Evolutionary conservation across 257 asterid species (phyloP), one percentile per base, ranked within the genome.

Genomic region (Gynochthodes officinalis): DNA sequence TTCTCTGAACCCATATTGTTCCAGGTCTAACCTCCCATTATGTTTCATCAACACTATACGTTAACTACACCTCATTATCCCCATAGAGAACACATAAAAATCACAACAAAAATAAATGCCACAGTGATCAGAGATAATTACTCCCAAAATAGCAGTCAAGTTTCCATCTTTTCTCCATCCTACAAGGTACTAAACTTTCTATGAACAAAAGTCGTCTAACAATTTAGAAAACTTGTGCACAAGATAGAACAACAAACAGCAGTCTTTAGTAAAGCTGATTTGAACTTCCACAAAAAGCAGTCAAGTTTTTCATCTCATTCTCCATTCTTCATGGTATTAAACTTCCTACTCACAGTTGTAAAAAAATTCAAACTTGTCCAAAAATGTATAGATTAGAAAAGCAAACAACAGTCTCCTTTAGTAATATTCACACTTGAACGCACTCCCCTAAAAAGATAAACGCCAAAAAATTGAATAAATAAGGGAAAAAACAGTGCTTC

Each of bases 81-180:
- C 33, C 55, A 71, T 19, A 71, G 2, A 2, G 13, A 57, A 40
- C 18, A 50, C n/a, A 33, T 14, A 32, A 5, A 37, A 40, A 48
- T 3, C n/a, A n/a, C n/a, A n/a, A 7, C 8, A 40, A 70, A 9
- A 32, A 16, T n/a, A n/a, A n/a, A n/a, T n/a, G n/a, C n/a, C n/a
- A 33, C 73, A 68, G 23, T 11, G 23, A 27, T 46, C 61, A 7
- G 37, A 4, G 63, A 27, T 58, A 46, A 27, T 28, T 8, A 48
- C 28, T 28, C 33, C 9, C 30, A 55, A 25, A 57, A 33, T 21
- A 69, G 54, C 28, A 21, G 46, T 33, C 49, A 23, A 30, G 46
- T 28, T 73, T 16, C 40, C 21, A 73, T 52, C 63, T 50, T 42
- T 39, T 61, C 44, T n/a, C n/a, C 27, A 32, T 44, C 43, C 62